A percentile compares a stretch with the other conserved stretches of the same genome.
Conservation (phyloP, 352 stramenopile species). For the Pythium rhizo-oryzae region DNA sequence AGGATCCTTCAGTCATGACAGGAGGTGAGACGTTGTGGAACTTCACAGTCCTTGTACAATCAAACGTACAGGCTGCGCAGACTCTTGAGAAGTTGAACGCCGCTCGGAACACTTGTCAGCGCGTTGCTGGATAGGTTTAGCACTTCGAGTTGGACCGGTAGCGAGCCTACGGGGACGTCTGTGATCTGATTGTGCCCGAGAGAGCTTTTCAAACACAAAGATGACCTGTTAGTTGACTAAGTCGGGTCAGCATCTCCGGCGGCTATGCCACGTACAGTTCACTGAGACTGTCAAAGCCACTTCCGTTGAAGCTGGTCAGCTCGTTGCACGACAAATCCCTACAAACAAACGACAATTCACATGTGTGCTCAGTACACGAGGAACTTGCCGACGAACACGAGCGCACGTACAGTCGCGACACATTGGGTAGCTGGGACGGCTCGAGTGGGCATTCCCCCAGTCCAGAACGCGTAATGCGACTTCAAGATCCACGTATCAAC, state of each 20-base stretch:
- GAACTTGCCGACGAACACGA: background rate
- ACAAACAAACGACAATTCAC: background rate
- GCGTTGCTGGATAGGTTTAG: constrained; percentile 1
- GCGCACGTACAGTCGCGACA: constrained; percentile 1
- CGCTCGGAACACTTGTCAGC: background rate
- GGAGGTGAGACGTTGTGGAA: background rate
- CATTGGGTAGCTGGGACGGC: background rate
- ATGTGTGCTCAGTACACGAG: background rate
- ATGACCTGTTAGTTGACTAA: no score
- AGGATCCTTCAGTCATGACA: constrained; percentile 1
- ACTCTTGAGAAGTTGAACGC: background rate
- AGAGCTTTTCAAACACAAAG: background rate
- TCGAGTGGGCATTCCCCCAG: background rate
- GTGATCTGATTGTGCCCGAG: constrained; percentile 4
- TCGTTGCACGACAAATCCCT: constrained; percentile 4
- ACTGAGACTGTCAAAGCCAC: background rate
- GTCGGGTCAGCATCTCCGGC: no score
- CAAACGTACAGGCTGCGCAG: background rate
- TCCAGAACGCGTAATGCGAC: background rate
- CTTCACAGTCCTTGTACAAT: background rate
- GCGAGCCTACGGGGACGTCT: background rate
- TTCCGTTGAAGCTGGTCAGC: constrained; percentile 3
- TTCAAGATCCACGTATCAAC: background rate
- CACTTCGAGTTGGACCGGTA: background rate
- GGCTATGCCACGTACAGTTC: constrained; percentile 7